Percentiles rank a stretch among this genome's conserved stretches.
These are phyloP conservation scores for Ophiostoma novo-ulmi DNA, from an alignment of 2,329 filamentous ascomycete genomes.

Conservation along the genomic window DNA sequence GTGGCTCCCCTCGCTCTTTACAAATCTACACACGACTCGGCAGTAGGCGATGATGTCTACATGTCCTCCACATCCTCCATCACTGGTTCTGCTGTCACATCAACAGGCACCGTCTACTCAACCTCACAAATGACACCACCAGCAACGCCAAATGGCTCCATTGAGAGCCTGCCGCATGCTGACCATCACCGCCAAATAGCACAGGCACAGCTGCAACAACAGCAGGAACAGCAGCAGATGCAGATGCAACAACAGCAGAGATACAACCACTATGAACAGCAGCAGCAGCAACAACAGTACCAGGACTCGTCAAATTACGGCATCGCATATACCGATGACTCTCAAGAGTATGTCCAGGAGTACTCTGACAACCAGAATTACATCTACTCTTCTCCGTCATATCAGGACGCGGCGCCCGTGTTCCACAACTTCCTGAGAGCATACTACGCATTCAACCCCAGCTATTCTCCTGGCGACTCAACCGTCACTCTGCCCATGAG, in stretches of 20 bases:
- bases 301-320: conserved; percentile 8
- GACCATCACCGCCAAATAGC: conserved; percentile 31
- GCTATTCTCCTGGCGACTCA: conserved; percentile 68
- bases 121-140: conserved; percentile 70
- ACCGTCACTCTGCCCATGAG: conserved; percentile 85
- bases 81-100: conserved; percentile 13
- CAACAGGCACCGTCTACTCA: conserved; percentile 40
- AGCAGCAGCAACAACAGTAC: conserved; percentile 17
- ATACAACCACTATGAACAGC: conserved; percentile 6
- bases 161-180: conserved; percentile 50
- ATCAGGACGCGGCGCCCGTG: conserved; percentile 55
- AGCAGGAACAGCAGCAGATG: not conserved
- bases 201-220: conserved; percentile 7
- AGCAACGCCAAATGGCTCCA: conserved; percentile 64
- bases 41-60: conserved; percentile 32
- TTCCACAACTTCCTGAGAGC: conserved; percentile 95
- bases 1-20: conserved; percentile 55
- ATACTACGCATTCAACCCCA: conserved; percentile 86
- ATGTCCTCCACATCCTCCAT: conserved; percentile 58
- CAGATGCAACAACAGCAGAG: conserved; percentile 7
- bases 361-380: conserved; percentile 21
- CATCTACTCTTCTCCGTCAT: conserved; percentile 32
- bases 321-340: conserved; percentile 14
- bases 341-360: conserved; percentile 15
- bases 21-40: conserved; percentile 36